Evolutionary conservation across 2,329 filamentous ascomycete genomes (phyloP).

Genomic region (Aspergillaceae sp.): DNA sequence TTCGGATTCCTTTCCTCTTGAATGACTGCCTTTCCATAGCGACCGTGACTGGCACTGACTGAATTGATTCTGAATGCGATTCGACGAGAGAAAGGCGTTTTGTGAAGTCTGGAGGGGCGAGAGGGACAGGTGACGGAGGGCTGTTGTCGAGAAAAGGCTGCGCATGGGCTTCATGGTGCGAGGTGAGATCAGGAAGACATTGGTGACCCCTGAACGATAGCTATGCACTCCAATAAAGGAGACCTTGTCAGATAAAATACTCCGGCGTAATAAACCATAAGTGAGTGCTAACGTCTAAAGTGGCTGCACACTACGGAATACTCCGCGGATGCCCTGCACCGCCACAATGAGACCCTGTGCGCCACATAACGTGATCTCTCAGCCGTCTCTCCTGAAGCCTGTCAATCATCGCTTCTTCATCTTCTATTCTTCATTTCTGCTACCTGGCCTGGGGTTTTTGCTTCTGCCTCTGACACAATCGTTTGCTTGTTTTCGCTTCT

Average conservation of each 20-base stretch:
- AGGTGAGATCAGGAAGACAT: too few relatives aligned
- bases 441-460: background rate
- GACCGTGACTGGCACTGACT: too few relatives aligned
- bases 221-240: too few relatives aligned
- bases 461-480: background rate
- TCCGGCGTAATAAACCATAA: too few relatives aligned
- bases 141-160: conserved; percentile 24
- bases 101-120: conserved; percentile 11
- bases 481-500: background rate
- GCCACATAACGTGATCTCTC: background rate
- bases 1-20: too few relatives aligned
- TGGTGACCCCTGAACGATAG: too few relatives aligned
- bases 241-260: too few relatives aligned
- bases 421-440: background rate
- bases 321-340: background rate
- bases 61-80: conserved; percentile 2
- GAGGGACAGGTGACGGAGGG: conserved; percentile 23
- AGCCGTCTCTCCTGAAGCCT: too few relatives aligned
- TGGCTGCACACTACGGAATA: too few relatives aligned
- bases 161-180: conserved; percentile 17
- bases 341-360: background rate
- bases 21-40: too few relatives aligned
- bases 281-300: background rate
- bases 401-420: background rate
- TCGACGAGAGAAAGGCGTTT: conserved; percentile 7